Evolutionary conservation across 2,329 filamentous ascomycete species (phyloP).

Genomic region (Davidsoniella eucalypti): DNA sequence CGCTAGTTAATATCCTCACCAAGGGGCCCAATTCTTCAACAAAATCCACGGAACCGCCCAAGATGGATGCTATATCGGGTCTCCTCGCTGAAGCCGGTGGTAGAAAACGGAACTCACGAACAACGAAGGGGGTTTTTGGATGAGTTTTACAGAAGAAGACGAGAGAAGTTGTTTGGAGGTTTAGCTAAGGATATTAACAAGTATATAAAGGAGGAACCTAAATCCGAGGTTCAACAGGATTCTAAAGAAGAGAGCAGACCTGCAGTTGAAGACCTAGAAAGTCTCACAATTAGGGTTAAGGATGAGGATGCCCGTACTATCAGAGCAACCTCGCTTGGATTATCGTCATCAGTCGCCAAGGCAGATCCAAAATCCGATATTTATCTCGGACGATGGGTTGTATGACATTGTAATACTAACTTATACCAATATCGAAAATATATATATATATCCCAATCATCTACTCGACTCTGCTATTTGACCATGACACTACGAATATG

Average conservation of each 20-base stretch:
- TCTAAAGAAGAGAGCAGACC: not conserved
- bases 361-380: constrained; percentile 17
- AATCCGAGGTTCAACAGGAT: not conserved
- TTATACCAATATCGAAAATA: not conserved
- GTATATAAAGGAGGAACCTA: constrained; percentile 3
- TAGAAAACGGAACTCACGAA: constrained; percentile 80
- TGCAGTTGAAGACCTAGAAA: not conserved
- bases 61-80: constrained; percentile 65
- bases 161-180: constrained; percentile 29
- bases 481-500: constrained; percentile 36
- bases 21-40: too few species aligned
- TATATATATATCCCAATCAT: too few species aligned
- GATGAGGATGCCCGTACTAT: constrained; percentile 3
- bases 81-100: constrained; percentile 75
- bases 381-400: constrained; percentile 24
- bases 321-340: not conserved
- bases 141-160: constrained; percentile 57
- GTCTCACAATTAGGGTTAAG: constrained; percentile 11
- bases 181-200: constrained; percentile 9
- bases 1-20: constrained; percentile 13
- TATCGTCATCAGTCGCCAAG: not conserved
- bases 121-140: constrained; percentile 65
- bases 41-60: constrained; percentile 25
- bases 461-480: constrained; percentile 23
- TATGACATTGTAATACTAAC: constrained; percentile 14